Percentiles rank a stretch among this genome's conserved stretches.
Conservation (phyloP, 179 eudicot genomes). For the Corrigiola litoralis region DNA sequence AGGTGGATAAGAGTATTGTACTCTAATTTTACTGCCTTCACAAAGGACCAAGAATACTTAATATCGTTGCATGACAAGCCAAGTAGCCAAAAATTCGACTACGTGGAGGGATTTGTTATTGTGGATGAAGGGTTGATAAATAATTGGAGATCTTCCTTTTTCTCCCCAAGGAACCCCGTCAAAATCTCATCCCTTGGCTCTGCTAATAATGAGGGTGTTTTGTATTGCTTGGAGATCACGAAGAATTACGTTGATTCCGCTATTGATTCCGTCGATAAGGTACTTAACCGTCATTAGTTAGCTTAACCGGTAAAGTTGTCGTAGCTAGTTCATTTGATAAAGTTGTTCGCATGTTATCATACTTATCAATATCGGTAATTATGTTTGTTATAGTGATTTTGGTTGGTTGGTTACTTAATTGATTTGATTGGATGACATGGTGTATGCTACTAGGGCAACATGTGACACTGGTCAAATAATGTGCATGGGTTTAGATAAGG, state of each 20-base stretch:
- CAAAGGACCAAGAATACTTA: conserved; percentile 78
- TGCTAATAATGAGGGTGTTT: conserved; percentile 47
- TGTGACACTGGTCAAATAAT: conserved; percentile 9
- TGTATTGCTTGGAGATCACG: conserved; percentile 81
- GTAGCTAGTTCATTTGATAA: too few relatives aligned
- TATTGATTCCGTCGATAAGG: conserved; percentile 57
- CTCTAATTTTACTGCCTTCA: conserved; percentile 69
- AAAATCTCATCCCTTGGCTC: conserved; percentile 60
- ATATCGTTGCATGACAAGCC: conserved; percentile 65
- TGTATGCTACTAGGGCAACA: background rate
- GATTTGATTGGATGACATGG: background rate
- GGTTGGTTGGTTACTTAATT: background rate
- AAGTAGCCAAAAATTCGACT: conserved; percentile 54
- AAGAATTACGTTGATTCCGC: conserved; percentile 56
- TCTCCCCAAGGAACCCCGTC: conserved; percentile 73
- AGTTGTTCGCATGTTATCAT: too few relatives aligned
- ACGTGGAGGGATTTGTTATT: conserved; percentile 88
- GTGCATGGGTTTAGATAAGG: conserved; percentile 21
- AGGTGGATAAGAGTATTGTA: conserved; percentile 90
- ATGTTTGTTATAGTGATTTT: too few relatives aligned
- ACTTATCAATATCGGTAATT: too few relatives aligned
- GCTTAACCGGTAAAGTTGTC: background rate
- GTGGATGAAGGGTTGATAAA: conserved; percentile 77
- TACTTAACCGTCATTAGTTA: conserved; percentile 6
- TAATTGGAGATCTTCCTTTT: conserved; percentile 94